Conservation (phyloP, 768 basidiomycete species). For the Lactifluus subvellereus region DNA sequence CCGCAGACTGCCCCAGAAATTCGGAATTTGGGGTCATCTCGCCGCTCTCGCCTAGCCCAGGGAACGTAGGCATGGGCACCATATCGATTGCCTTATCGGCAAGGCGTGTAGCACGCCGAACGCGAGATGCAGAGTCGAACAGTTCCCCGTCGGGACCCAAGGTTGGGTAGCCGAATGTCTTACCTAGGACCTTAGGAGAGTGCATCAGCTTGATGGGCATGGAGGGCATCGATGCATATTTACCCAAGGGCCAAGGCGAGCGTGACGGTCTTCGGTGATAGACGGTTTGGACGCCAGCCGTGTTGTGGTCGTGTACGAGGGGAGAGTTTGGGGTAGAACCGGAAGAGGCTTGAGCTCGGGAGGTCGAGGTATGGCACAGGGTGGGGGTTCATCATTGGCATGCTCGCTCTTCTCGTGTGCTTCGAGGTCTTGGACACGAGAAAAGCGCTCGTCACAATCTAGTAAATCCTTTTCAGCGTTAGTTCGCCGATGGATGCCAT, state of each 20-base stretch:
- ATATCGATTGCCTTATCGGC: constrained; percentile 3
- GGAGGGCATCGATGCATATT: not conserved
- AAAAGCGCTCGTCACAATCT: constrained; percentile 21
- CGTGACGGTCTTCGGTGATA: constrained; percentile 17
- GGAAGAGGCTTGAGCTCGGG: constrained; percentile 5
- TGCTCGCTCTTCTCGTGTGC: constrained; percentile 16
- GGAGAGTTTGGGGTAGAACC: constrained; percentile 7
- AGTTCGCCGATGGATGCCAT: not conserved
- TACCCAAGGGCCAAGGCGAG: constrained; percentile 22
- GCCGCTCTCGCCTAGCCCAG: not conserved
- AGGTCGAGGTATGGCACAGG: constrained; percentile 8
- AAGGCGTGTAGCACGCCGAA: constrained; percentile 5
- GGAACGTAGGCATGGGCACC: not conserved
- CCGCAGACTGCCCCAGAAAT: not conserved
- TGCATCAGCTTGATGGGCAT: constrained; percentile 2
- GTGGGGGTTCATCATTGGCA: constrained; percentile 10
- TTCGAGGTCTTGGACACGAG: constrained; percentile 12
- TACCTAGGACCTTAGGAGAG: constrained; percentile 5
- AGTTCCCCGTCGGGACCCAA: not conserved
- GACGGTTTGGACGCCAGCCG: constrained; percentile 7
- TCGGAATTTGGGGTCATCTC: not conserved
- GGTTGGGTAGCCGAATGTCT: constrained; percentile 8
- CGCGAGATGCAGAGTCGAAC: not conserved
- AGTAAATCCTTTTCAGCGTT: not conserved
- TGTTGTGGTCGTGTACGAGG: constrained; percentile 12